A percentile compares a stretch with the other conserved stretches of the same genome.
Evolutionary conservation across 768 basidiomycete genomes (phyloP).

Genomic region (Pulveroboletus sp.): DNA sequence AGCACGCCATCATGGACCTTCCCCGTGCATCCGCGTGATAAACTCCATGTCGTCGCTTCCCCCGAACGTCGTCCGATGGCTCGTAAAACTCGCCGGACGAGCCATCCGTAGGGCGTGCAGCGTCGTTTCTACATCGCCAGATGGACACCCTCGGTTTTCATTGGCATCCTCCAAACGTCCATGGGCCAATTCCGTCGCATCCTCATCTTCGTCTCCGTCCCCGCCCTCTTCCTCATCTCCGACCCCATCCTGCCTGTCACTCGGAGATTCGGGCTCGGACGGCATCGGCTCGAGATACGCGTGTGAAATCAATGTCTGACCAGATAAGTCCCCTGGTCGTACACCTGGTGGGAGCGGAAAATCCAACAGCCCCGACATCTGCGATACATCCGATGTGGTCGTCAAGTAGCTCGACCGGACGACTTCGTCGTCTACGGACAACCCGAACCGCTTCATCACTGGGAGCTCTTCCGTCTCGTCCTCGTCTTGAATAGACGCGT

Average conservation of each 20-base stretch:
- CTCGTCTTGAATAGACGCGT: conserved; percentile 19
- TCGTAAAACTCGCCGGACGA: conserved; percentile 10
- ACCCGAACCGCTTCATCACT: conserved; percentile 20
- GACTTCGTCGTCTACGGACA: conserved; percentile 29
- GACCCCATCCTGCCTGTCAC: background rate
- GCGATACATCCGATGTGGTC: conserved; percentile 51
- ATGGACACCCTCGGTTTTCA: background rate
- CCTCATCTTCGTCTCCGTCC: background rate
- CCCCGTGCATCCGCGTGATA: conserved; percentile 13
- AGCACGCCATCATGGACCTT: conserved; percentile 8
- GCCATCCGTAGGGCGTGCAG: conserved; percentile 9
- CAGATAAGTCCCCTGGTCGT: conserved; percentile 19
- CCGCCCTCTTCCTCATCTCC: background rate
- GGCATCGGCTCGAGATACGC: conserved; percentile 38
- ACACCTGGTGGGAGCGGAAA: conserved; percentile 61
- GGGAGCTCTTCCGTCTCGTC: background rate
- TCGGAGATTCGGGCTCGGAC: background rate
- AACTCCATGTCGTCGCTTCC: conserved; percentile 25
- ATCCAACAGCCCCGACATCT: conserved; percentile 71
- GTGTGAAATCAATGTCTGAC: conserved; percentile 42
- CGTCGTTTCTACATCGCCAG: conserved; percentile 14
- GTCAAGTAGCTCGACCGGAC: conserved; percentile 62
- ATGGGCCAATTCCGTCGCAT: background rate
- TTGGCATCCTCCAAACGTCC: background rate
- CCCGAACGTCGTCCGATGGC: conserved; percentile 24